phyloP scores from a whole-genome alignment of 495 filamentous ascomycete genomes.

The Aspergillus panamensis region DNA sequence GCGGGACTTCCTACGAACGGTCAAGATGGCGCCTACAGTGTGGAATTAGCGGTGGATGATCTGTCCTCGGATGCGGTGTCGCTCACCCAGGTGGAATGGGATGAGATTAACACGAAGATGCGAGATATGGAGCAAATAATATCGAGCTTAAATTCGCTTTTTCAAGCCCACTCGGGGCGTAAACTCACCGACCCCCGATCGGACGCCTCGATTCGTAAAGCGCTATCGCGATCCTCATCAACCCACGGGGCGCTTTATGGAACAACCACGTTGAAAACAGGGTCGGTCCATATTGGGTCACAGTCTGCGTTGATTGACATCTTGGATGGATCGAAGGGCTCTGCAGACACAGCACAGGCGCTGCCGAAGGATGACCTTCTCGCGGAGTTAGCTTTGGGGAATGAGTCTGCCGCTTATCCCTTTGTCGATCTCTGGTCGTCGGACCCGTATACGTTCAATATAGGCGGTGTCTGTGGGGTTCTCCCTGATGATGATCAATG shows the following conservation, averaged over 20 bases:
- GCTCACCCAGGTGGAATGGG: constrained; percentile 43
- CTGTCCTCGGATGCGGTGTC: constrained; percentile 31
- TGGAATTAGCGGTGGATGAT: constrained; percentile 15
- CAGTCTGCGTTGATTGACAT: constrained; percentile 54
- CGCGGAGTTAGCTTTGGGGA: constrained; percentile 75
- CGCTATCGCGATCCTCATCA: constrained; percentile 18
- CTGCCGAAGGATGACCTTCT: constrained; percentile 76
- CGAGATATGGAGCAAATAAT: constrained; percentile 44
- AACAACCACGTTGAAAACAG: constrained; percentile 39
- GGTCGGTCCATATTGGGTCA: constrained; percentile 55
- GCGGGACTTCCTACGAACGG: constrained; percentile 8
- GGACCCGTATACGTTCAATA: constrained; percentile 64
- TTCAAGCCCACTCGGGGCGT: constrained; percentile 32
- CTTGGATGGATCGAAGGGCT: constrained; percentile 38
- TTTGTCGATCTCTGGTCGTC: constrained; percentile 64
- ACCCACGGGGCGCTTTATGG: constrained; percentile 48
- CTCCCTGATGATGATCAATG: constrained; percentile 63
- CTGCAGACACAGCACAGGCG: constrained; percentile 43
- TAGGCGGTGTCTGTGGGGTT: constrained; percentile 64
- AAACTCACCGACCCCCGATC: constrained; percentile 20
- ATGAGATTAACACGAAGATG: constrained; percentile 46
- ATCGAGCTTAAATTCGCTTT: constrained; percentile 36
- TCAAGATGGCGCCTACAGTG: constrained; percentile 17
- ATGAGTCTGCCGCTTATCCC: constrained; percentile 74
- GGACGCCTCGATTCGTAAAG: constrained; percentile 5